Evolutionary conservation across 2,329 filamentous ascomycete genomes (phyloP).

Genomic region (Trichoderma gracile): DNA sequence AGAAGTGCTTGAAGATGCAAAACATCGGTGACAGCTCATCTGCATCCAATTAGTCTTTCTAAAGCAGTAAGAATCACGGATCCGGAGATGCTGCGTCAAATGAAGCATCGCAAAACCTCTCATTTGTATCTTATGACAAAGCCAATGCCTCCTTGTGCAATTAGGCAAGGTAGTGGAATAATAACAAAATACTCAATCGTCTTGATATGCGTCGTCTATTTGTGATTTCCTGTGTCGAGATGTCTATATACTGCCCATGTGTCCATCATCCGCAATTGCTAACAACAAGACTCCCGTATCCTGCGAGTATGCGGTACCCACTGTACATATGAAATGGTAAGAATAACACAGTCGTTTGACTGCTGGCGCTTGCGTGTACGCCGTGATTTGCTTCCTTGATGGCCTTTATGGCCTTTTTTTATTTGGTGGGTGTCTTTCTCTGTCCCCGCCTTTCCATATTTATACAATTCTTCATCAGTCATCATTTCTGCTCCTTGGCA

Average conservation of each 20-base stretch:
- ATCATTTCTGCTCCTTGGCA: conserved; percentile 43
- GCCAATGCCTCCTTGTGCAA: too few relatives aligned
- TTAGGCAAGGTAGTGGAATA: too few relatives aligned
- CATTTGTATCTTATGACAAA: too few relatives aligned
- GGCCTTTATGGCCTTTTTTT: conserved; percentile 25
- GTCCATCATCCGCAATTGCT: conserved; percentile 22
- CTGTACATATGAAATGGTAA: conserved; percentile 31
- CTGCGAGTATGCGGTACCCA: conserved; percentile 19
- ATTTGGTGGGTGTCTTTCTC: neutral
- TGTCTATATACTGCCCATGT: conserved; percentile 24
- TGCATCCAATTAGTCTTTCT: too few relatives aligned
- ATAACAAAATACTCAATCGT: too few relatives aligned
- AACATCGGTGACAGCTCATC: too few relatives aligned
- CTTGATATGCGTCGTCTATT: conserved; percentile 22
- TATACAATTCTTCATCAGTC: conserved; percentile 39
- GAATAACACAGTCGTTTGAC: conserved; percentile 27
- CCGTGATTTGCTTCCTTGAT: conserved; percentile 31
- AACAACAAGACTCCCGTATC: conserved; percentile 23
- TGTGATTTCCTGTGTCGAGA: conserved; percentile 23
- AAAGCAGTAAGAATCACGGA: too few relatives aligned
- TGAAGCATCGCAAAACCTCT: too few relatives aligned
- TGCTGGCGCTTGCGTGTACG: conserved; percentile 25
- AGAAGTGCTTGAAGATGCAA: too few relatives aligned
- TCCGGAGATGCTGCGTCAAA: too few relatives aligned
- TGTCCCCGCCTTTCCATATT: conserved; percentile 36